Percentiles rank a stretch among this genome's conserved stretches.
Conservation (phyloP, 1,284 basidiomycete species). For the Cutaneotrichosporon cyanovorans region DNA sequence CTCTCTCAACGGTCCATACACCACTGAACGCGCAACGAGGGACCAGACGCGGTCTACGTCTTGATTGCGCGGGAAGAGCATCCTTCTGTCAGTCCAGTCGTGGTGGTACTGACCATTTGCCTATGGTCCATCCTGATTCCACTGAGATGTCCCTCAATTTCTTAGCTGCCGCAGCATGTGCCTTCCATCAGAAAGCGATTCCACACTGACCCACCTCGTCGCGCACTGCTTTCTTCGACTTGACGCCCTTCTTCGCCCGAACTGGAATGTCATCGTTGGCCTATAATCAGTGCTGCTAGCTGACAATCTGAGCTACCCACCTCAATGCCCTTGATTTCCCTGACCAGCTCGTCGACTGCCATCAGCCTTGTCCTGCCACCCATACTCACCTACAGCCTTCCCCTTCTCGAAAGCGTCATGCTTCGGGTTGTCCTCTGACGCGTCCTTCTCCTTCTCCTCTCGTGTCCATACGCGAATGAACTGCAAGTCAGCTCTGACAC, state of each 20-base stretch:
- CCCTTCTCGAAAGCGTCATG: conserved; percentile 14
- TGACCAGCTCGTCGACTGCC: conserved; percentile 17
- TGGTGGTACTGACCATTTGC: conserved; percentile 28
- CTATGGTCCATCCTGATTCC: conserved; percentile 17
- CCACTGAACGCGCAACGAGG: conserved; percentile 25
- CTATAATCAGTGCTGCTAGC: too few relatives aligned
- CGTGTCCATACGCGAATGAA: conserved; percentile 24
- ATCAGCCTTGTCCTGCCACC: conserved; percentile 1
- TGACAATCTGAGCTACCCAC: conserved; percentile 8
- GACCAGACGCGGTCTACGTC: conserved; percentile 27
- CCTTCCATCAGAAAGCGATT: conserved; percentile 5
- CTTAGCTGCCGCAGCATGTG: conserved; percentile 12
- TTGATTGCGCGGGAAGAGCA: conserved; percentile 21
- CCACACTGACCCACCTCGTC: conserved; percentile 19
- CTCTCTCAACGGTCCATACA: conserved; percentile 25
- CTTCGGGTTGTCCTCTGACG: background rate
- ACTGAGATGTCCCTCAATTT: conserved; percentile 21
- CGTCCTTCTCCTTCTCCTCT: conserved; percentile 16
- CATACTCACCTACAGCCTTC: conserved; percentile 14
- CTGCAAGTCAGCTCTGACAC: conserved; percentile 7
- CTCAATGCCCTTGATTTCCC: conserved; percentile 20
- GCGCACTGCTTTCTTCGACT: conserved; percentile 25
- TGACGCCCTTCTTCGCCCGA: conserved; percentile 27
- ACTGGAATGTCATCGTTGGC: conserved; percentile 22
- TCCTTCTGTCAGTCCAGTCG: conserved; percentile 11